These are phyloP conservation scores for Rauvolfia tetraphylla DNA, from an alignment of 257 asterid genomes.

Conservation along the genomic window DNA sequence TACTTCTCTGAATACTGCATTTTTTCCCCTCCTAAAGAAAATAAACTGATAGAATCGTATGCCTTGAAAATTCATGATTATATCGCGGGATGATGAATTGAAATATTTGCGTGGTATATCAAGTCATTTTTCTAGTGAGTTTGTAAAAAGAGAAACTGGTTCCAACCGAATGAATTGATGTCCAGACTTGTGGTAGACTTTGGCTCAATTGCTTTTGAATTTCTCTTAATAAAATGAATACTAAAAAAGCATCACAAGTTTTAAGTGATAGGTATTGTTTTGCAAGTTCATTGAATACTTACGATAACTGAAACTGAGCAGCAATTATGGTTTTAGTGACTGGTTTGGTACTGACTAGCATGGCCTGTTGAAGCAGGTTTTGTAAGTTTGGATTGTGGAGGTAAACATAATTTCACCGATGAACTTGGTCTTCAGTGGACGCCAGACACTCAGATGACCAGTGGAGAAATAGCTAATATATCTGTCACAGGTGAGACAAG, in stretches of 20 bases:
- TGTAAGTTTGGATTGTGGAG: slow-evolving; percentile 90
- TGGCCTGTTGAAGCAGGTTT: slow-evolving; percentile 57
- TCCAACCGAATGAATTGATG: background rate
- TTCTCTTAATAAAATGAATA: background rate
- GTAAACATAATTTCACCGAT: slow-evolving; percentile 63
- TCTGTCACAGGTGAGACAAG: slow-evolving; percentile 62
- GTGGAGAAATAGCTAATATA: slow-evolving; percentile 53
- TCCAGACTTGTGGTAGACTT: background rate
- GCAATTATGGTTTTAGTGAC: background rate
- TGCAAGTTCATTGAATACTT: background rate
- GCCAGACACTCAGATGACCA: slow-evolving; percentile 53
- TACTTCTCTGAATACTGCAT: background rate
- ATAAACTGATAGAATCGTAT: background rate
- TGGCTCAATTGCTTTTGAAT: background rate
- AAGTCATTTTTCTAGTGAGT: background rate
- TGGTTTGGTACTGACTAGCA: slow-evolving; percentile 8
- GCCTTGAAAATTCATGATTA: too few species aligned
- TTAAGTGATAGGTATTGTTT: background rate
- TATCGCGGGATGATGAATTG: too few species aligned
- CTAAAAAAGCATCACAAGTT: background rate
- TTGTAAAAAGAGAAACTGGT: background rate
- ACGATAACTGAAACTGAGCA: background rate
- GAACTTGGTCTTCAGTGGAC: slow-evolving; percentile 72
- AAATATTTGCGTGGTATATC: background rate
- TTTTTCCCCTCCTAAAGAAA: background rate